These are phyloP conservation scores for Myxozyma vanderwaltii DNA, from an alignment of 805 yeast species.

Conservation along the genomic window DNA sequence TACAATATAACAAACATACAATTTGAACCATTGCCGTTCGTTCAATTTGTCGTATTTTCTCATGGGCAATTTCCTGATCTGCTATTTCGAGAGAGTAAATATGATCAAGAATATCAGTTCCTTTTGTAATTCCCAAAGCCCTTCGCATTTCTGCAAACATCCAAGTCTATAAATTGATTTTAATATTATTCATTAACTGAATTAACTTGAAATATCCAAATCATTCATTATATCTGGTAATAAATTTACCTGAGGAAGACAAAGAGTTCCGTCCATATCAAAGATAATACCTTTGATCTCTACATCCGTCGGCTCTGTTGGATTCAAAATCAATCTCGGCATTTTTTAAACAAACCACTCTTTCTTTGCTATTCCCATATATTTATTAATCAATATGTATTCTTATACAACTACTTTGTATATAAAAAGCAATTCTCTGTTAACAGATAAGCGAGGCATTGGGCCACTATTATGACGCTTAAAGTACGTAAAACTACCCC, in stretches of 20 bases:
- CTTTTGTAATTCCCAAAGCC: constrained; percentile 53
- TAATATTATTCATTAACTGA: no score
- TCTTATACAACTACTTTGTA: background rate
- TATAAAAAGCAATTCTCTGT: no score
- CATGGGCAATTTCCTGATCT: constrained; percentile 49
- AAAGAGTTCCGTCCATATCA: constrained; percentile 81
- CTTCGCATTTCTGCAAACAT: constrained; percentile 56
- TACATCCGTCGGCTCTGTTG: constrained; percentile 21
- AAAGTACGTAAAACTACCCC: no score
- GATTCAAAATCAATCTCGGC: constrained; percentile 28
- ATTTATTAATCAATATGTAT: background rate
- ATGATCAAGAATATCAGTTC: constrained; percentile 56
- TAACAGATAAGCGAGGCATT: background rate
- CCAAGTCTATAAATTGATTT: background rate
- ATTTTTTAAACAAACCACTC: no score
- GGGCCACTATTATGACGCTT: background rate
- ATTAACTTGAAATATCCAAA: no score
- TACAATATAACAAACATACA: constrained; percentile 19
- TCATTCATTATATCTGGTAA: background rate
- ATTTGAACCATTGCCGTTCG: constrained; percentile 62
- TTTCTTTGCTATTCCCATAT: no score
- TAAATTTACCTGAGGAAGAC: constrained; percentile 54
- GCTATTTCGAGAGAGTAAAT: constrained; percentile 50
- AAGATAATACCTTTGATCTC: constrained; percentile 59
- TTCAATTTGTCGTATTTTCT: constrained; percentile 56